These are phyloP conservation scores for Pyrus pyrifolia DNA, from an alignment of 306 rosid species.

Conservation along the genomic window DNA sequence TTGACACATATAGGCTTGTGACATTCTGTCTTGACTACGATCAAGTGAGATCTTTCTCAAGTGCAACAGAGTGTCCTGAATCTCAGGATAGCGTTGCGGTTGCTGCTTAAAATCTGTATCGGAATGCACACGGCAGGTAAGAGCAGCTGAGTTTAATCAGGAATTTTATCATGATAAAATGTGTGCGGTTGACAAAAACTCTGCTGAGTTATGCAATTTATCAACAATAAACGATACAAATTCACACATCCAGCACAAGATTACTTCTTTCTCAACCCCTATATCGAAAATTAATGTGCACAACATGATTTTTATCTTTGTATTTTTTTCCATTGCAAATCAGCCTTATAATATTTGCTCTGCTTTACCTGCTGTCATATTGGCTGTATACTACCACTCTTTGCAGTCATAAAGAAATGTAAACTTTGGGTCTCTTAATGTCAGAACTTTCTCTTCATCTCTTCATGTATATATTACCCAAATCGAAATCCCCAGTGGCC, in stretches of 20 bases:
- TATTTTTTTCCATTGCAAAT: background rate
- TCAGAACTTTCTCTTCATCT: background rate
- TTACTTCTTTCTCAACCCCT: background rate
- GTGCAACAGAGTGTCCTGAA: background rate
- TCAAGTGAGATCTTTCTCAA: background rate
- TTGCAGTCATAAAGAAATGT: background rate
- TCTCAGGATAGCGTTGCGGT: background rate
- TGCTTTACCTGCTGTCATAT: background rate
- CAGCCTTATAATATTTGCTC: background rate
- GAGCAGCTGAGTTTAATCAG: background rate
- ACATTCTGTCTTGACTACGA: background rate
- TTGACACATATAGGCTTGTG: background rate
- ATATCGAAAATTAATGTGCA: background rate
- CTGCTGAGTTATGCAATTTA: background rate
- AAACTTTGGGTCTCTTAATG: background rate
- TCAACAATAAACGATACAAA: background rate
- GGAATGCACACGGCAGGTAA: background rate
- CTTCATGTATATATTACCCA: background rate
- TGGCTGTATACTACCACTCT: background rate
- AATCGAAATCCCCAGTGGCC: background rate
- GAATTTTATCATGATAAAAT: background rate
- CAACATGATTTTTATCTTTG: background rate
- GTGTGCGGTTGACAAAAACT: background rate
- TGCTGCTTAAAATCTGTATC: background rate
- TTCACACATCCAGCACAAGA: background rate